Base-by-base conservation (phyloP, 169 alveolate species). In the Cyclospora cayetanensis region DNA sequence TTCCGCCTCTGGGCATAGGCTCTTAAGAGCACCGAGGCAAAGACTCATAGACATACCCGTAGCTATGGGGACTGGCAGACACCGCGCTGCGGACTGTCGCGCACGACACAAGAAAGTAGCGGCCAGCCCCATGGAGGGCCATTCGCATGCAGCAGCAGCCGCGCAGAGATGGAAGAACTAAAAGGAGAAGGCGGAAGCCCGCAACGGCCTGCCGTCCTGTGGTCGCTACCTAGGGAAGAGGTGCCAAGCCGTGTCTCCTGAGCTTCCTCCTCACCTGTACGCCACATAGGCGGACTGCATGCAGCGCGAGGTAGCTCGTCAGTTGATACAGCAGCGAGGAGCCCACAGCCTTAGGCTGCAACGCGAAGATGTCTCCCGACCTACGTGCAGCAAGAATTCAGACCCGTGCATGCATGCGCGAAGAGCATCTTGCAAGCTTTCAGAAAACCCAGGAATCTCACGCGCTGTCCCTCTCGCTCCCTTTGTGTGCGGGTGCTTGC, bases 331-430 rank as follows among this genome's bases (percentile, higher is more conserved):
- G 84, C 79, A 97, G 90, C 53, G 97, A 93, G 18, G 97, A 95
- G 18, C 99, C 99, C 39, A 96, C 96, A 5, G 99, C 99, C 90
- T 97, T 97, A 22, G 98, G 99, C 63, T 97, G 95, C 31, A 94
- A 89, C 20, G 98, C 98, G 65, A 84, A 85, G 1, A 97, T 93
- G 89, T 97, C 98, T 43, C 99, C 99, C 34, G 98, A 96, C 90
- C 98, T 95, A n/a, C n/a, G n/a, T n/a, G n/a, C n/a, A n/a, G n/a
- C n/a, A n/a, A n/a, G 42, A 94, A 66, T 20, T 66, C 80, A 27
- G 11, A 11, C 11, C 66, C n/a, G n/a, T n/a, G n/a, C 11, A 22
- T 53, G 66, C 66, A 22, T 22, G 66, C 66, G n/a, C n/a, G n/a
- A 53, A 20, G 22, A 53, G n/a, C 20, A 53, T 20, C n/a, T 20